Evolutionary conservation across 371 early-diverging fungal species (phyloP).

Genomic region (Lichtheimia ornata): DNA sequence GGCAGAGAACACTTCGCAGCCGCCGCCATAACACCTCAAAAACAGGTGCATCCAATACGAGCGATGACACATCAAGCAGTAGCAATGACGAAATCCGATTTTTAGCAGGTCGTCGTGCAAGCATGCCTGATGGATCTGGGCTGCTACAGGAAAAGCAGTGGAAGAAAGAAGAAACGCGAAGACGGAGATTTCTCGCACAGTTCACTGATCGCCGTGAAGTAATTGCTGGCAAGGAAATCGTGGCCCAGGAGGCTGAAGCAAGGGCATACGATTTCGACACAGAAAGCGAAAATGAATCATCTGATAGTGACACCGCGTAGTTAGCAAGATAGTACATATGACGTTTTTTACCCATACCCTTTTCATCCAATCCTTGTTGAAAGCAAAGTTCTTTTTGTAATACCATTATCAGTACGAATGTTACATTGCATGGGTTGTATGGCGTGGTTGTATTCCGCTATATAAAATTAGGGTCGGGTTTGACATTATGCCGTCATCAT

Average conservation of each 20-base stretch:
- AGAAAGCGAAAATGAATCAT: constrained; percentile 8
- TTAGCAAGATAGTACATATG: not conserved
- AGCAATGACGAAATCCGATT: constrained; percentile 40
- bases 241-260: constrained; percentile 9
- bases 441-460: not conserved
- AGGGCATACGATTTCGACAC: constrained; percentile 7
- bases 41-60: constrained; percentile 1
- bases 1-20: constrained; percentile 19
- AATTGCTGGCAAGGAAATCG: constrained; percentile 18
- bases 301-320: not conserved
- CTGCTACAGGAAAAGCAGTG: constrained; percentile 22
- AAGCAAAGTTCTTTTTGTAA: not conserved
- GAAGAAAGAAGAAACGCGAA: constrained; percentile 25
- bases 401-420: not conserved
- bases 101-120: constrained; percentile 33
- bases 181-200: constrained; percentile 76
- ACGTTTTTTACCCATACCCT: not conserved
- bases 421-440: not conserved
- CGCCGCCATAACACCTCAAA: not conserved
- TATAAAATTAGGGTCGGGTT: not conserved
- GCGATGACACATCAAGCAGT: constrained; percentile 29
- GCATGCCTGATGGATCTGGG: constrained; percentile 30
- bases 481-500: not conserved
- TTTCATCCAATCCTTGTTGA: not conserved
- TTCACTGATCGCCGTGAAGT: constrained; percentile 69